A percentile compares a stretch with the other conserved stretches of the same genome.
phyloP scores from a whole-genome alignment of 208 protist genomes.

The Trypanosoma vivax region DNA sequence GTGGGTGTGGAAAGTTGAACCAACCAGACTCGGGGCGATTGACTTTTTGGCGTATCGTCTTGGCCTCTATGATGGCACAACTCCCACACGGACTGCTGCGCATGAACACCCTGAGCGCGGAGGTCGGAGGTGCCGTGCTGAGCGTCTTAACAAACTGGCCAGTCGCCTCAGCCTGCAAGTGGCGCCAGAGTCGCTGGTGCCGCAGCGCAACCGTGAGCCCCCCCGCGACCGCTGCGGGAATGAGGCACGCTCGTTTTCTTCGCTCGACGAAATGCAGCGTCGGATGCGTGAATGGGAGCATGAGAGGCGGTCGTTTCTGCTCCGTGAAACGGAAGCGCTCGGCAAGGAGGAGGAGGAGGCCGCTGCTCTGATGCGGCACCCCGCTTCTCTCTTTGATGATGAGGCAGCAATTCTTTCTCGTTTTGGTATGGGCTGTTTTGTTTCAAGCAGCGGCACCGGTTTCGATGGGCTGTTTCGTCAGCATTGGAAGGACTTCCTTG shows the following conservation, averaged over 20 bases:
- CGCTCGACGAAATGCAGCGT: constrained; percentile 20
- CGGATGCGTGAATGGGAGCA: constrained; percentile 22
- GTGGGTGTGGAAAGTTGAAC: constrained; percentile 20
- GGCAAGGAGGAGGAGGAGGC: constrained; percentile 10
- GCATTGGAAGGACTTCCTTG: constrained; percentile 51
- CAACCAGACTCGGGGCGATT: constrained; percentile 12
- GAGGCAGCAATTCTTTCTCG: constrained; percentile 44
- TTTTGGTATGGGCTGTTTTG: constrained; percentile 73
- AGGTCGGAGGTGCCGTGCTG: neutral
- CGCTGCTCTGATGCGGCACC: constrained; percentile 26
- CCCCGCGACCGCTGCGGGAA: too few species aligned
- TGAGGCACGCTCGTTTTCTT: constrained; percentile 18
- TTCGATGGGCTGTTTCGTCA: constrained; percentile 71
- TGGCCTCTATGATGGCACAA: constrained; percentile 13
- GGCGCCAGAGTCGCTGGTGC: neutral
- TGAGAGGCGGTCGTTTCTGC: constrained; percentile 1
- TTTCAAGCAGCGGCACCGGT: constrained; percentile 22
- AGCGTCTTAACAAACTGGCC: constrained; percentile 13
- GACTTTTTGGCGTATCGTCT: constrained; percentile 25
- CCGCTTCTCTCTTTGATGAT: constrained; percentile 34
- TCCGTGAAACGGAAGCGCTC: constrained; percentile 5
- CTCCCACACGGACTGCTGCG: too few species aligned
- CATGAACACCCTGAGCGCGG: too few species aligned
- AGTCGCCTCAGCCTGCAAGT: neutral
- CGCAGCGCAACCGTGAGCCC: too few species aligned